These are phyloP conservation scores for Leishmania turanica DNA, from an alignment of 208 protist genomes.

Conservation along the genomic window DNA sequence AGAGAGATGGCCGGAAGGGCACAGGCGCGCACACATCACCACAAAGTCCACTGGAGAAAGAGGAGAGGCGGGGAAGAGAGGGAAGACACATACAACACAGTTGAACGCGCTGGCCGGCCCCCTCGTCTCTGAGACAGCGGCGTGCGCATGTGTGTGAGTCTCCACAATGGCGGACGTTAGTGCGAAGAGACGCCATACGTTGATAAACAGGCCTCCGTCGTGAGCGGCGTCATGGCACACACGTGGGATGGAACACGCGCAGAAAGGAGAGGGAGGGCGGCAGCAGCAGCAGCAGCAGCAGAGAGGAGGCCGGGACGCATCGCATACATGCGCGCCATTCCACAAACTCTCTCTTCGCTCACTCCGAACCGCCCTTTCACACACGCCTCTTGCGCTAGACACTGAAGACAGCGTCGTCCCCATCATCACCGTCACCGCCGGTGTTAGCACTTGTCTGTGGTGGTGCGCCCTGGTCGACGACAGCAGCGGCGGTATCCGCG, in stretches of 20 bases:
- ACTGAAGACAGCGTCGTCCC: conserved; percentile 33
- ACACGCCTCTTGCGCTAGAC: conserved; percentile 15
- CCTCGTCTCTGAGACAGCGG: background rate
- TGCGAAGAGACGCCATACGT: background rate
- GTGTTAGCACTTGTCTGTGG: background rate
- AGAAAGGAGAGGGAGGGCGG: background rate
- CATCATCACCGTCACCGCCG: conserved; percentile 13
- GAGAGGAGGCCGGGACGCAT: background rate
- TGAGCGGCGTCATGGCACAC: background rate
- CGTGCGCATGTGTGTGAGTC: background rate
- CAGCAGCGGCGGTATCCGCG: background rate
- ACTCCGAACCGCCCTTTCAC: background rate
- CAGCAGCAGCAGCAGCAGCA: background rate
- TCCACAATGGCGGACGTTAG: background rate
- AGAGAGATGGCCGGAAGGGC: background rate
- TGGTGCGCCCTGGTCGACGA: background rate
- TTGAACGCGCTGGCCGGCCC: background rate
- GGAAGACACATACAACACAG: background rate
- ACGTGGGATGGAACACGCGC: background rate
- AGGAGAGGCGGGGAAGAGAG: background rate
- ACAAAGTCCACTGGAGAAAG: background rate
- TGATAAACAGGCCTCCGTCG: background rate
- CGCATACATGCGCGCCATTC: background rate
- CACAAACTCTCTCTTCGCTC: background rate
- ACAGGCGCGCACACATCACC: background rate